Evolutionary conservation across 768 basidiomycete species (phyloP), one percentile per base, ranked within the genome.

Genomic region (Phylloporus sp.): DNA sequence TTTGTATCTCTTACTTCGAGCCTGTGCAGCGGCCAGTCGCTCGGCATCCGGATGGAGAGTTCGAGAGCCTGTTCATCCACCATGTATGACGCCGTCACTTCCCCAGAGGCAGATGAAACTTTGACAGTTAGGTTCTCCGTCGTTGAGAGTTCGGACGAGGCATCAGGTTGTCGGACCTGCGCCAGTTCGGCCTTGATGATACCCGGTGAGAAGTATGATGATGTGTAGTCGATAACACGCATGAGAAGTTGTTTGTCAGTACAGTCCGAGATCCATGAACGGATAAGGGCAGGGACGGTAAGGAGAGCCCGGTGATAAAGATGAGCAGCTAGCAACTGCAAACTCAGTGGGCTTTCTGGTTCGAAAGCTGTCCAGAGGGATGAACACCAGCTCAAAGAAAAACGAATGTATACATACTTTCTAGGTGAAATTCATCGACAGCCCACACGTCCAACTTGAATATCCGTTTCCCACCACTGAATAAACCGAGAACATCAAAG

Each of bases 41-140:
- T 61, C 6, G 96, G 96, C 23, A 98, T 81, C 56, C 83, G 80
- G 51, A 98, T 70, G 31, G 77, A 81, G 48, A 99, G 82, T 68
- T 98, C 95, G 54, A 99, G 78, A 41, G 83, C 78, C 61, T 98
- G 90, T 35, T 99, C 96, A 62, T 99, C 96, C 2, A 99, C 86
- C 26, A 78, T 71, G 60, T 95, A 99, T 15, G 79, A 76, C 9
- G 85, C 90, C 1, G 79, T 80, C 34, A 96, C 87, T 65, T 98
- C 96, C 50, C 84, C 82, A 20, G 82, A 77, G 2, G 78, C 77
- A 27, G 65, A 68, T 1, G 82, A 77, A 18, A 96, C 84, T 57
- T 89, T 91, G 65, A 98, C 71, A 9, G 77, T 78, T 48, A 97
- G 69, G 49, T 82, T 86, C 53, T 94, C 91, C 55, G 90, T 89